These are phyloP conservation scores for Plantago major DNA, from an alignment of 257 asterid species.

Conservation along the genomic window DNA sequence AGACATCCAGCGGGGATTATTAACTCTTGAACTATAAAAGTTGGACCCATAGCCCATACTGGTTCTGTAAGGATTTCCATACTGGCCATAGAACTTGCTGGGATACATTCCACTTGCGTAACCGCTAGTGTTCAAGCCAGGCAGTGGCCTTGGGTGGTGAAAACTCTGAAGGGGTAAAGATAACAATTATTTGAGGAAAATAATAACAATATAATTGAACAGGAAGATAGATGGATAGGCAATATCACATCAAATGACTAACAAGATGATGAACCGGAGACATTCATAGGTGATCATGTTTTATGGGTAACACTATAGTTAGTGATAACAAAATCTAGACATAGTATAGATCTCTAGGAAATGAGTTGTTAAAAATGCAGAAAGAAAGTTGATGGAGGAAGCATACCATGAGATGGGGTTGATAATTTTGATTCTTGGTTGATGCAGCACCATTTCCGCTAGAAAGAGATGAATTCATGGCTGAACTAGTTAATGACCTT, in stretches of 20 bases:
- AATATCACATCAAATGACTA: background rate
- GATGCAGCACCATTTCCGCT: conserved; percentile 37
- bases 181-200: background rate
- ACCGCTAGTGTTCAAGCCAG: conserved; percentile 43
- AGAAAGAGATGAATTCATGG: conserved; percentile 35
- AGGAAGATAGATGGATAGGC: background rate
- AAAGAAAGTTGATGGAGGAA: background rate
- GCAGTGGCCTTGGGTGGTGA: conserved; percentile 38
- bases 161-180: conserved; percentile 31
- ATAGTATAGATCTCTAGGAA: no score
- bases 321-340: background rate
- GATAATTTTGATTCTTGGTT: conserved; percentile 39
- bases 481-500: conserved; percentile 37
- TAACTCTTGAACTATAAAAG: conserved; percentile 15
- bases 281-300: no score
- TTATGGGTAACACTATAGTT: background rate
- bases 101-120: conserved; percentile 46
- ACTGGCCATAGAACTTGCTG: conserved; percentile 49
- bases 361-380: background rate
- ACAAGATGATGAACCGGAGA: no score
- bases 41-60: conserved; percentile 47
- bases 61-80: conserved; percentile 44
- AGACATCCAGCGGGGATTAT: conserved; percentile 34
- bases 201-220: background rate
- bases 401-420: conserved; percentile 46